phyloP scores from a whole-genome alignment of 2,329 filamentous ascomycete species.

The Trichoderma atroviride region DNA sequence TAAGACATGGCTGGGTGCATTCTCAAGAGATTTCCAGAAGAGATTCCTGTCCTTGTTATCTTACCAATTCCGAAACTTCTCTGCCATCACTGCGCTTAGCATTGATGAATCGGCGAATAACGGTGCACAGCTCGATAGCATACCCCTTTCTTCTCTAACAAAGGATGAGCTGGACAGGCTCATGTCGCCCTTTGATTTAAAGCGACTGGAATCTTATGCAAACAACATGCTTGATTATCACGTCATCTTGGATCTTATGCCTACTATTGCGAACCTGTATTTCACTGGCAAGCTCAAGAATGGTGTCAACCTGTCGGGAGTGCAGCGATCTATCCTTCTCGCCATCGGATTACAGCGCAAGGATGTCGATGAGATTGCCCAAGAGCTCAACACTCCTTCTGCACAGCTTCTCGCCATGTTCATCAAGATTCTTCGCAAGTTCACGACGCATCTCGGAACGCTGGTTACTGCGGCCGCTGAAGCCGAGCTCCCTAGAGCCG shows the following conservation, averaged over 20 bases:
- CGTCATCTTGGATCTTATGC: constrained; percentile 91
- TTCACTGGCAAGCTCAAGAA: constrained; percentile 75
- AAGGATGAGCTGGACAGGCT: constrained; percentile 76
- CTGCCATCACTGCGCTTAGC: constrained; percentile 75
- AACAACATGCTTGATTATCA: constrained; percentile 98
- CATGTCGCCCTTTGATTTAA: constrained; percentile 90
- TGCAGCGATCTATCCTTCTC: constrained; percentile 86
- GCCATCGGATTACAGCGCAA: constrained; percentile 90
- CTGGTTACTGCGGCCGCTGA: constrained; percentile 75
- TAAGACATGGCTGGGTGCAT: constrained; percentile 83
- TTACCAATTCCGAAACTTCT: constrained; percentile 88
- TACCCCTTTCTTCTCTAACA: constrained; percentile 57
- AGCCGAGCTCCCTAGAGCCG: constrained; percentile 62
- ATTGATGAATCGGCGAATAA: constrained; percentile 83
- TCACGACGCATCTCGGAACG: constrained; percentile 74
- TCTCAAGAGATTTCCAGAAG: constrained; percentile 88
- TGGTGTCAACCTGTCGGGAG: constrained; percentile 71
- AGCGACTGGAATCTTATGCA: constrained; percentile 91
- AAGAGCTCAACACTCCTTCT: constrained; percentile 72
- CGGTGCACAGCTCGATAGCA: constrained; percentile 67
- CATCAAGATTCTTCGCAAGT: constrained; percentile 90
- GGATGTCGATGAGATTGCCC: constrained; percentile 76
- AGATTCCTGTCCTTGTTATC: constrained; percentile 89
- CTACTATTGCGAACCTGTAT: constrained; percentile 78
- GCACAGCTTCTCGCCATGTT: constrained; percentile 94